Evolutionary conservation across 2,329 filamentous ascomycete genomes (phyloP).

Genomic region (Lomentospora prolificans): DNA sequence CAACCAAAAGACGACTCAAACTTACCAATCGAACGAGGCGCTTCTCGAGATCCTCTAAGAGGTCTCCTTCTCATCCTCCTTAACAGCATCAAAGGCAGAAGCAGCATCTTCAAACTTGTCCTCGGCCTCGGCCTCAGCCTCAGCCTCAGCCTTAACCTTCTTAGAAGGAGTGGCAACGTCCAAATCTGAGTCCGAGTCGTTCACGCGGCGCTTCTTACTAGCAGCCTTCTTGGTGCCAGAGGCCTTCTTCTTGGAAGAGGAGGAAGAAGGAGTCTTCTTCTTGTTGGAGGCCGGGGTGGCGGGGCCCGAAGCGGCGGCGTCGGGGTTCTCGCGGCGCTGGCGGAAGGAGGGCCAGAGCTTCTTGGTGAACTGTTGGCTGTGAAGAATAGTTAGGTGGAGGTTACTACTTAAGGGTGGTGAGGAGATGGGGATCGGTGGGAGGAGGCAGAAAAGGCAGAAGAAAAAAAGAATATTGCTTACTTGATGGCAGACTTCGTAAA

Average conservation of each 20-base stretch:
- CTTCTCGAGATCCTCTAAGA: no score
- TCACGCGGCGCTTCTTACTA: neutral
- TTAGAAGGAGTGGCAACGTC: no score
- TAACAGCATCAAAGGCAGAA: no score
- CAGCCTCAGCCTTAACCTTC: neutral
- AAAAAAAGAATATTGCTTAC: slow-evolving; percentile 26
- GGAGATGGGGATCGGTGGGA: slow-evolving; percentile 9
- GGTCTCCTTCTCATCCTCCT: no score
- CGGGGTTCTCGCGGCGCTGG: slow-evolving; percentile 6
- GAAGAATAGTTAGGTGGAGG: neutral
- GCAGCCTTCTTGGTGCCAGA: neutral
- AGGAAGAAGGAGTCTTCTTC: neutral
- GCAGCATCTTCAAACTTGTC: no score
- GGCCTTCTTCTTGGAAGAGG: neutral
- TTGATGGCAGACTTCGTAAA: slow-evolving; percentile 23
- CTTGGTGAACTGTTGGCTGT: slow-evolving; percentile 31
- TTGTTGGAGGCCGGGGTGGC: slow-evolving; percentile 11
- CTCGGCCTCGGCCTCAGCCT: no score
- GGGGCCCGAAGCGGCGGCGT: neutral
- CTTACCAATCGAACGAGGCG: no score
- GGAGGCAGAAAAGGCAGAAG: slow-evolving; percentile 6
- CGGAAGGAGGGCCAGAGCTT: slow-evolving; percentile 16
- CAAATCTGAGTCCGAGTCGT: no score
- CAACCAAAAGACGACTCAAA: no score
- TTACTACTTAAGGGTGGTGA: neutral